Base-by-base conservation (phyloP, 495 filamentous ascomycete species). In the Aspergillus carlsbadensis region DNA sequence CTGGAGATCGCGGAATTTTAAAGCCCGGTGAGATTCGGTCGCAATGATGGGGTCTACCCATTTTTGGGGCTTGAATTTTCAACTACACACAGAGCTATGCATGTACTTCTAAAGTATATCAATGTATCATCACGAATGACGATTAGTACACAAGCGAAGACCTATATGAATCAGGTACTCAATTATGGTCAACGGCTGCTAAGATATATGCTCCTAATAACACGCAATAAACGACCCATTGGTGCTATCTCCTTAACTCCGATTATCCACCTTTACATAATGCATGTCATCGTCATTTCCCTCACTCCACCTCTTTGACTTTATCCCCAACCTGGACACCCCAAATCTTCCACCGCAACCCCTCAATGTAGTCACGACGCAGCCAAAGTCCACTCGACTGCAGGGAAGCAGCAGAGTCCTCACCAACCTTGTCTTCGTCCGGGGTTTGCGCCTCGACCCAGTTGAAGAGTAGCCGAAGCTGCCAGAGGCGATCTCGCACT, bases 391-490 rank as follows among this genome's bases (percentile, higher is more conserved):
- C 72, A 34, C 57, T 51, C 1, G 65, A 63, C 2, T 43, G 54
- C 7, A 52, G 51, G 0, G 52, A 37, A 5, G 59, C 51, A 1
- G 47, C 46, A 62, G 67, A 56, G 61, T 72, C 67, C 15, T 29
- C 7, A 2, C 37, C 33, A 15, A 41, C 46, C 13, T 52, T 52
- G 10, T 15, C 35, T 21, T 14, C 37, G 1, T 37, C 45, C n/a
- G 36, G 36, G 15, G 39, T 43, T 7, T 53, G 43, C 2, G 67
- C 65, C 63, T 91, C 89, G 2, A 85, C 80, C 90, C 91, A 96
- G 58, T 87, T 87, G 70, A 96, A 94, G 42, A 98, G 66, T 10
- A 93, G 61, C 53, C 81, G 81, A 20, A 97, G 71, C 51, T 92
- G 89, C 70, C 89, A 81, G 49, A 97, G 64, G 2, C 84, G 75